Evolutionary conservation across 768 basidiomycete species (phyloP).

Genomic region (Suillus ampliporus): DNA sequence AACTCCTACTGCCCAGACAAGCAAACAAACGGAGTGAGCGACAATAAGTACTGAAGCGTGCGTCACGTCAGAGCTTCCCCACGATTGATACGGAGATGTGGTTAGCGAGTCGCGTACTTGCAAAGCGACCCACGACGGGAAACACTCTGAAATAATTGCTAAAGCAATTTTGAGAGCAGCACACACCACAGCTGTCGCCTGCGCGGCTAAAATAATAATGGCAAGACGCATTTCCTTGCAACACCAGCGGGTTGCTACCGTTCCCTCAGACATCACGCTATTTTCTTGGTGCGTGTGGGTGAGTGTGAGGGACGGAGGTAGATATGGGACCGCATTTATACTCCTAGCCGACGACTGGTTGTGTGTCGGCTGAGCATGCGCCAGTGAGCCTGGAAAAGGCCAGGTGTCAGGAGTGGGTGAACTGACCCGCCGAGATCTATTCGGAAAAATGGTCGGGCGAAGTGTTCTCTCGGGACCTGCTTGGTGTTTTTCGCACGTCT

Average conservation of each 20-base stretch:
- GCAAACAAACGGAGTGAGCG: slow-evolving; percentile 23
- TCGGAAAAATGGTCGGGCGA: slow-evolving; percentile 7
- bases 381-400: slow-evolving; percentile 39
- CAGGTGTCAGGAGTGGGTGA: slow-evolving; percentile 38
- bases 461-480: background rate
- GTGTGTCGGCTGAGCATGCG: slow-evolving; percentile 14
- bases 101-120: background rate
- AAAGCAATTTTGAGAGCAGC: slow-evolving; percentile 28
- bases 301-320: slow-evolving; percentile 13
- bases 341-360: background rate
- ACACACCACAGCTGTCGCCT: slow-evolving; percentile 28
- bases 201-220: slow-evolving; percentile 21
- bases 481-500: slow-evolving; percentile 20
- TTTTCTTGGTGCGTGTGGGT: slow-evolving; percentile 1
- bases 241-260: background rate
- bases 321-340: slow-evolving; percentile 2
- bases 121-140: background rate
- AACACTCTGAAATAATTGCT: slow-evolving; percentile 12
- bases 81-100: background rate
- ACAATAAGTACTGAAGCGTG: slow-evolving; percentile 20
- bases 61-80: slow-evolving; percentile 1
- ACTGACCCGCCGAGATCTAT: slow-evolving; percentile 25
- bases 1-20: slow-evolving; percentile 30
- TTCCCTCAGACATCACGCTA: background rate
- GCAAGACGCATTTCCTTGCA: slow-evolving; percentile 15